A percentile compares a stretch with the other conserved stretches of the same genome.
Conservation (phyloP, 768 basidiomycete species). For the Daedaleopsis sinensis region DNA sequence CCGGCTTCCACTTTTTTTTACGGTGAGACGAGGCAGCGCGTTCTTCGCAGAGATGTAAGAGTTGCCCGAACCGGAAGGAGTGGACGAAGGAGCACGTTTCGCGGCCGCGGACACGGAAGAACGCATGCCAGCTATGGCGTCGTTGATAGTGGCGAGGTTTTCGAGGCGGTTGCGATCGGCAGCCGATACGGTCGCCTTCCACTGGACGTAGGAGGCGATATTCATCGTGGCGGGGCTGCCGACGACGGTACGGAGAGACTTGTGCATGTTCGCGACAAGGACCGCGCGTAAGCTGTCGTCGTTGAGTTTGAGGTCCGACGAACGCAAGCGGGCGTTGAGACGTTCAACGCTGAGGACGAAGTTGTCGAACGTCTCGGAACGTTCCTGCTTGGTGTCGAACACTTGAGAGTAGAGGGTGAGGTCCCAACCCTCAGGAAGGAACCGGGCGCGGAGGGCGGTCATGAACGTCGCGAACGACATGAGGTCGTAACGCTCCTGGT, state of each 20-base stretch:
- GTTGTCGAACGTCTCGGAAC: not conserved
- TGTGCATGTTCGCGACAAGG: not conserved
- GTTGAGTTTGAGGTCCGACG: not conserved
- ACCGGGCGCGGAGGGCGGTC: no score
- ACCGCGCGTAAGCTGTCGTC: not conserved
- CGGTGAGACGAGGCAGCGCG: no score
- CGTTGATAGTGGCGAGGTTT: not conserved
- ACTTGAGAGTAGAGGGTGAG: not conserved
- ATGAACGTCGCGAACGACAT: no score
- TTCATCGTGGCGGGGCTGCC: not conserved
- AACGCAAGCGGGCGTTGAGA: not conserved
- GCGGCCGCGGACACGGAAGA: not conserved
- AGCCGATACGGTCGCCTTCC: not conserved
- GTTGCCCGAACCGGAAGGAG: not conserved
- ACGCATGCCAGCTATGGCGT: no score
- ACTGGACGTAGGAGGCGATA: not conserved
- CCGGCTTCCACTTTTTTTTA: no score
- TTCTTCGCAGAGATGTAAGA: no score
- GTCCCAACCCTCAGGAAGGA: constrained; percentile 4
- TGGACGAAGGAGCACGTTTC: not conserved
- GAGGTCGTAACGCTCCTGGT: no score
- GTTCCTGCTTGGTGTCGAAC: not conserved
- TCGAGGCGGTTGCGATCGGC: not conserved
- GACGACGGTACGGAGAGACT: not conserved
- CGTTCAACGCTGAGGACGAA: not conserved